These are phyloP conservation scores for Colletotrichum euphorbiae DNA, from an alignment of 2,329 filamentous ascomycete species.

Conservation along the genomic window DNA sequence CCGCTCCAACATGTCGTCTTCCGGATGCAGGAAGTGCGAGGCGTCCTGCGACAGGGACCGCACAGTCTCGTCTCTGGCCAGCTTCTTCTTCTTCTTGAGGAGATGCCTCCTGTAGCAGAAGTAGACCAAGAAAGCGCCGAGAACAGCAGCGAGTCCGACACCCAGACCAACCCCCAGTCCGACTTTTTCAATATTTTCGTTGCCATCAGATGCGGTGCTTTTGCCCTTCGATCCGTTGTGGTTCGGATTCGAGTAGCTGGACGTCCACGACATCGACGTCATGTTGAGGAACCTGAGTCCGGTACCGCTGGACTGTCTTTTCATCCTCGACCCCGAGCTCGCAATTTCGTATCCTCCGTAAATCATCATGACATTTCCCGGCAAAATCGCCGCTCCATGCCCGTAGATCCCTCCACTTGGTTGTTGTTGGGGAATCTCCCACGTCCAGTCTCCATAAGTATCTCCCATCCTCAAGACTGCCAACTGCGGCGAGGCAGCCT, in stretches of 20 bases:
- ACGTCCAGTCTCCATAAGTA: slow-evolving; percentile 80
- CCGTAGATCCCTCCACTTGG: slow-evolving; percentile 67
- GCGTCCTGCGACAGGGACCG: slow-evolving; percentile 63
- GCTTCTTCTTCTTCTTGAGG: slow-evolving; percentile 46
- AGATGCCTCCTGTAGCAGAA: slow-evolving; percentile 61
- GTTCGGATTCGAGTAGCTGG: slow-evolving; percentile 61
- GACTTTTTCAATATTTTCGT: slow-evolving; percentile 55
- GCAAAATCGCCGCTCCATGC: slow-evolving; percentile 71
- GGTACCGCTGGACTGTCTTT: slow-evolving; percentile 48
- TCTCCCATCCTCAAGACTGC: slow-evolving; percentile 80
- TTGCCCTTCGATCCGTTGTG: slow-evolving; percentile 32
- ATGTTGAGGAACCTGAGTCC: slow-evolving; percentile 65
- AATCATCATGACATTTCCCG: slow-evolving; percentile 76
- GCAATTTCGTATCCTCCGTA: slow-evolving; percentile 71
- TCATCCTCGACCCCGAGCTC: slow-evolving; percentile 46
- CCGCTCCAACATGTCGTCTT: slow-evolving; percentile 61
- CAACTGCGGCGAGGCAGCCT: slow-evolving; percentile 84
- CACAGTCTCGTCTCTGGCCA: slow-evolving; percentile 58
- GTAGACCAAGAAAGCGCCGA: slow-evolving; percentile 59
- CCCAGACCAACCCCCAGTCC: slow-evolving; percentile 75
- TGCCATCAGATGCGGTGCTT: background rate
- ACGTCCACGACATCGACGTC: slow-evolving; percentile 65
- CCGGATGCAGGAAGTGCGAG: slow-evolving; percentile 55
- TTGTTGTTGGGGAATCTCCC: slow-evolving; percentile 70
- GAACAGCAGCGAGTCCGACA: slow-evolving; percentile 66